Evolutionary conservation across 495 filamentous ascomycete genomes (phyloP).

Genomic region (Tuber calosporum): DNA sequence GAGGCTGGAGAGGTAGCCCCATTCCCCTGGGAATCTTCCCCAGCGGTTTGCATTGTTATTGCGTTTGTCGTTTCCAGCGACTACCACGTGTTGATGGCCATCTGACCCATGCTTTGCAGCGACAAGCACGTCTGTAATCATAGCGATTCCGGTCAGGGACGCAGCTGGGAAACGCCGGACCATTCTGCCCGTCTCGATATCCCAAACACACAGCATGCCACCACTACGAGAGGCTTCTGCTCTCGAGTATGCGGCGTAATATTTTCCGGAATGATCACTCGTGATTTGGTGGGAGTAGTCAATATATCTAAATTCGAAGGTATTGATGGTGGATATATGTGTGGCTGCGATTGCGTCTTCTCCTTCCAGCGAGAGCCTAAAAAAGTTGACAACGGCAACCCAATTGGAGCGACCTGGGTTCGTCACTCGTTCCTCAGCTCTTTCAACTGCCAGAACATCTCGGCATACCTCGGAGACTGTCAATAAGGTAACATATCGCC

Average conservation of each 20-base stretch:
- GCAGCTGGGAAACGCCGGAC: slow-evolving; percentile 12
- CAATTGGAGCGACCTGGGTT: slow-evolving; percentile 9
- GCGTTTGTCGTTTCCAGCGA: slow-evolving; percentile 28
- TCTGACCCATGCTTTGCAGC: slow-evolving; percentile 1
- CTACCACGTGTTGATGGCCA: slow-evolving; percentile 11
- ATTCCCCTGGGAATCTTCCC: slow-evolving; percentile 19
- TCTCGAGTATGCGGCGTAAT: slow-evolving; percentile 32
- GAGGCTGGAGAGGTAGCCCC: slow-evolving; percentile 28
- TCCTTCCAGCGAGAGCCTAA: slow-evolving; percentile 11
- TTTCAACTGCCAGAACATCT: slow-evolving; percentile 21
- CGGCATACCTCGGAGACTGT: slow-evolving; percentile 2
- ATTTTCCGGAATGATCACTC: slow-evolving; percentile 24
- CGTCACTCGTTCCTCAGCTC: slow-evolving; percentile 11
- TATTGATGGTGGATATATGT: slow-evolving; percentile 13
- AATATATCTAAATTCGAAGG: slow-evolving; percentile 24
- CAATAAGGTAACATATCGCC: background rate
- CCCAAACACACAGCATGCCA: slow-evolving; percentile 22
- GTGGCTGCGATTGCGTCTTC: slow-evolving; percentile 1
- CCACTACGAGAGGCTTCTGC: background rate
- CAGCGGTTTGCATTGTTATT: slow-evolving; percentile 27
- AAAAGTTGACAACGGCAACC: slow-evolving; percentile 14
- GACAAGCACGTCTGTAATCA: slow-evolving; percentile 21
- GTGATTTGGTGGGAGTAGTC: slow-evolving; percentile 32
- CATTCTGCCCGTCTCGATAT: slow-evolving; percentile 17
- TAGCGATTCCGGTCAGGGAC: slow-evolving; percentile 11